Evolutionary conservation across 768 basidiomycete genomes (phyloP), one percentile per base, ranked within the genome.

Genomic region (Serpula lacrymans): DNA sequence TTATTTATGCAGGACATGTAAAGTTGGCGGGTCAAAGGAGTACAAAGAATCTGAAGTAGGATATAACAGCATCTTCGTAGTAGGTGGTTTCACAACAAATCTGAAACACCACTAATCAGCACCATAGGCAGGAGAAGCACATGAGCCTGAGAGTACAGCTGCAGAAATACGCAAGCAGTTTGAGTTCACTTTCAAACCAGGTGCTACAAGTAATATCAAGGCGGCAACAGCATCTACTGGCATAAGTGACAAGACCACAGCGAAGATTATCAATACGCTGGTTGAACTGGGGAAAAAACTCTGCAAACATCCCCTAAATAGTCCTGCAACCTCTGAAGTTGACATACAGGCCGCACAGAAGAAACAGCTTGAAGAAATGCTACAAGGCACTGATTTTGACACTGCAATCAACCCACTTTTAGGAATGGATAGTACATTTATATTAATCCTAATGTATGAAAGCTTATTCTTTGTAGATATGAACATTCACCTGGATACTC

Each of bases 401-500:
- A 36, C 37, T 10, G 16, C 28, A 10, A 43, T 43, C 3, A 43
- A 43, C 25, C 37, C 29, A 2, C 21, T 43, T 10, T 25, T 43
- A 3, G 42, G 42, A 22, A 43, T 43, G 37, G n/a, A 38, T 8
- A 23, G 36, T 18, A 39, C 39, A 8, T 9, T 24, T 17, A 29
- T 22, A 3, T 7, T 31, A 18, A n/a, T n/a, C n/a, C n/a, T n/a
- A n/a, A n/a, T n/a, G n/a, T 13, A 28, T 57, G 4, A 23, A 48
- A 23, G n/a, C n/a, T n/a, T n/a, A n/a, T n/a, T n/a, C n/a, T n/a
- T n/a, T n/a, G n/a, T 43, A 16, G 26, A 17, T 33, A 33, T 33
- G 31, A 14, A 29, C 14, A 9, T 29, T n/a, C n/a, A n/a, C n/a
- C n/a, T n/a, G n/a, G 62, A 69, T 50, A 68, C 65, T 1, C 65